Base-by-base conservation (phyloP, 192 early-diverging fungal genomes). In the Entomortierella lignicola region DNA sequence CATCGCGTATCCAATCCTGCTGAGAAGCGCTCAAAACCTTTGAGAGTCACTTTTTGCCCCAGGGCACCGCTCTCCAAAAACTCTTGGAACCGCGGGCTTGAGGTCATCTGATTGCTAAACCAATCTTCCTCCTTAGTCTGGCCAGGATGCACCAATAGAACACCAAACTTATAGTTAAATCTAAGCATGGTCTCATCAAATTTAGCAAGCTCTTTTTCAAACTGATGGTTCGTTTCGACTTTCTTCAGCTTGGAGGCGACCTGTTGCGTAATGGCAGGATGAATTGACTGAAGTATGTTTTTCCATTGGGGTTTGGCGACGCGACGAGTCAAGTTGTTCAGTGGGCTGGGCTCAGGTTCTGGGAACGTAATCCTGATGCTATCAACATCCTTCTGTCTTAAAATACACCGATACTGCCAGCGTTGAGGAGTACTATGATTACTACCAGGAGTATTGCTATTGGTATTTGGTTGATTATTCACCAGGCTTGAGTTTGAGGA, bases 151-250 rank as follows among this genome's bases (percentile, higher is more conserved):
- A 92, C 82, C 66, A 91, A 85, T 23, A 89, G 85, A 5, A 95
- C 91, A n/a, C 94, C 94, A 87, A 95, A 91, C 65, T 95, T 95
- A 81, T 93, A 95, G 37, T 85, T 84, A 31, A 86, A 66, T 67
- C 92, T 88, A 57, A 94, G 88, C 63, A 88, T 86, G 55, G 88
- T 82, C 62, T 95, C 93, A 71, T 95, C 93, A 75, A 95, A 89
- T 20, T 84, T 67, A 44, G 92, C 66, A 21, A 95, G 50, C 37
- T 92, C 89, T 34, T 88, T 87, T 23, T 90, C 84, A 29, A 95
- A 81, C 7, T 82, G 86, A 37, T 70, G 80, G 51, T 93, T 86
- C 41, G 86, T 89, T 57, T 85, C 82, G 37, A 92, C 74, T 61
- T 86, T 87, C 54, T 93, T 85, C 55, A 83, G 77, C 34, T 72